phyloP scores from a whole-genome alignment of 2,329 filamentous ascomycete genomes.

The Fusarium sp. region DNA sequence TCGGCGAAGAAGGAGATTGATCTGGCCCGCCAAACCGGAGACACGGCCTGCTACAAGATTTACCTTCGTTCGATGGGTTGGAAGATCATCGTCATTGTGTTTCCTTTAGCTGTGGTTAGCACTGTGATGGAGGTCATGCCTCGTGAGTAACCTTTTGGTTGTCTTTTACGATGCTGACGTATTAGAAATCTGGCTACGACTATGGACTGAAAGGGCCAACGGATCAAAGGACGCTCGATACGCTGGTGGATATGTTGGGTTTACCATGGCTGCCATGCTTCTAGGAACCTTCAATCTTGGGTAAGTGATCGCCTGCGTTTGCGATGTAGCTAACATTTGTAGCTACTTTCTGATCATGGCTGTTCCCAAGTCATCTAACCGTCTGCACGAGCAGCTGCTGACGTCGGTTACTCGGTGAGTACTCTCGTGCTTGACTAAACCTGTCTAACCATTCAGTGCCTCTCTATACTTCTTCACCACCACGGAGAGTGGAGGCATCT shows the following conservation, averaged over 20 bases:
- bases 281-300: conserved; percentile 22
- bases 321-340: not conserved
- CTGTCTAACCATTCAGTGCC: conserved; percentile 44
- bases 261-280: conserved; percentile 31
- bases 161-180: not conserved
- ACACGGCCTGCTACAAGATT: conserved; percentile 45
- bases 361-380: conserved; percentile 39
- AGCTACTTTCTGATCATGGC: conserved; percentile 44
- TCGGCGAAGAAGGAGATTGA: conserved; percentile 30
- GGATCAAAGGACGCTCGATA: conserved; percentile 33
- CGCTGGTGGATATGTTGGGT: conserved; percentile 40
- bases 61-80: conserved; percentile 44
- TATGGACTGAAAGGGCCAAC: conserved; percentile 43
- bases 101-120: conserved; percentile 21
- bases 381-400: conserved; percentile 40
- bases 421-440: not conserved
- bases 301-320: not conserved
- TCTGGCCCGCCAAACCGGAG: conserved; percentile 45
- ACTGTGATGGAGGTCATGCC: conserved; percentile 39
- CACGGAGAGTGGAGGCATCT: conserved; percentile 54
- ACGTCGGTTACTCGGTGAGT: conserved; percentile 24
- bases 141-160: conserved; percentile 15
- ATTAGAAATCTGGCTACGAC: conserved; percentile 43
- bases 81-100: conserved; percentile 30
- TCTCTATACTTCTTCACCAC: conserved; percentile 55